Percentiles rank a stretch among this genome's conserved stretches.
These are phyloP conservation scores for Coccomyxa sp. DNA, from an alignment of 139 green algal genomes.

Conservation along the genomic window DNA sequence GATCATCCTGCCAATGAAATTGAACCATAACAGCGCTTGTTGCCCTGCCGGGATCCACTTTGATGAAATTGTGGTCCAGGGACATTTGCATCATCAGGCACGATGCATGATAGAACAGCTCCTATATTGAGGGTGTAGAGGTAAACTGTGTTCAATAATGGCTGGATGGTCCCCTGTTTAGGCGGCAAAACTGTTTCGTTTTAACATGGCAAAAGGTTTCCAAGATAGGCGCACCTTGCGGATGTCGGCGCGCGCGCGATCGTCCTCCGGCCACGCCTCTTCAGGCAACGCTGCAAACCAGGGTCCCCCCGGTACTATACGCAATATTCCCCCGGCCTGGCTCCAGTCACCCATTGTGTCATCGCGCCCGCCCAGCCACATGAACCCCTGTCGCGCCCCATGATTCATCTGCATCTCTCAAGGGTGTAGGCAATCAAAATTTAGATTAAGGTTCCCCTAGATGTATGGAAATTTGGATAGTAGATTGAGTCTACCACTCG, in stretches of 20 bases:
- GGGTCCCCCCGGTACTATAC: background rate
- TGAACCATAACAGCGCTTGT: no score
- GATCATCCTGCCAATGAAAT: no score
- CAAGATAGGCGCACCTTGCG: background rate
- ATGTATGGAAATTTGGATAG: background rate
- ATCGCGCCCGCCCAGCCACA: background rate
- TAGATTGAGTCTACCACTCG: background rate
- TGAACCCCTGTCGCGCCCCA: background rate
- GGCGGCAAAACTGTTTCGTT: no score
- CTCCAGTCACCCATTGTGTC: background rate
- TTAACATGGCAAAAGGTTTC: no score
- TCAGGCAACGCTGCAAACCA: background rate
- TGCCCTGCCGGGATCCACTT: no score
- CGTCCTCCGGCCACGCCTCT: background rate
- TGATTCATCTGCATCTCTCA: background rate
- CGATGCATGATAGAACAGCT: no score
- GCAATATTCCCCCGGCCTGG: background rate
- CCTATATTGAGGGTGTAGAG: no score
- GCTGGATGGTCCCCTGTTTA: no score
- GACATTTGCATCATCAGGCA: no score
- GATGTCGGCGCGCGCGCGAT: background rate
- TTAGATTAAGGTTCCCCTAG: background rate
- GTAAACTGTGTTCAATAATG: no score
- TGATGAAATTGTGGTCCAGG: no score
- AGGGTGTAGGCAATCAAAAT: background rate